Conservation (phyloP, 2,329 filamentous ascomycete genomes). For the Neophaeococcomyces aloes region DNA sequence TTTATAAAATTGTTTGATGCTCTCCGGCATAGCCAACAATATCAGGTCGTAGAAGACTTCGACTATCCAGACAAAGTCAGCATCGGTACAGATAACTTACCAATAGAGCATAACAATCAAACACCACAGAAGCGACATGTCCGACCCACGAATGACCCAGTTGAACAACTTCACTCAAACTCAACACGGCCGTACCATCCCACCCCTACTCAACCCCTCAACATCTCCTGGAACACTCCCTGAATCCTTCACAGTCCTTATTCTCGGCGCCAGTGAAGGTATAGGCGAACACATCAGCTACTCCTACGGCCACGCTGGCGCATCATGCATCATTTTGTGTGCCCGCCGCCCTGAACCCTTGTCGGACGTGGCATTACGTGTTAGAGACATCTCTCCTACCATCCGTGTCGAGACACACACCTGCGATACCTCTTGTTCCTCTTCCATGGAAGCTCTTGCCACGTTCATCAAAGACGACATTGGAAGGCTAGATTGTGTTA, state of each 20-base stretch:
- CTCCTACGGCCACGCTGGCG: conserved; percentile 27
- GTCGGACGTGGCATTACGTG: conserved; percentile 22
- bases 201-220: conserved; percentile 16
- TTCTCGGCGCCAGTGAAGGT: conserved; percentile 29
- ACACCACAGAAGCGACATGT: neutral
- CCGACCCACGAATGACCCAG: conserved; percentile 13
- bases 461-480: conserved; percentile 13
- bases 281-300: conserved; percentile 28
- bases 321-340: conserved; percentile 27
- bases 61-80: no score
- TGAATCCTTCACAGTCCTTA: conserved; percentile 28
- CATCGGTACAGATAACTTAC: no score
- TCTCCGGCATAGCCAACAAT: no score
- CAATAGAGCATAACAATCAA: no score
- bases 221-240: conserved; percentile 15
- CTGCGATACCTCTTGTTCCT: conserved; percentile 26
- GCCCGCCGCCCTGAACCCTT: conserved; percentile 25
- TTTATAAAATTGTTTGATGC: no score
- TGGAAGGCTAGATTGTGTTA: conserved; percentile 19
- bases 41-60: no score
- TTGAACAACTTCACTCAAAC: conserved; percentile 13
- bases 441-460: conserved; percentile 22
- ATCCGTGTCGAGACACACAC: conserved; percentile 23
- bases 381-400: conserved; percentile 19
- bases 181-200: conserved; percentile 5